Base-by-base conservation (phyloP, 2,329 filamentous ascomycete genomes). In the Epichloe bromicola region DNA sequence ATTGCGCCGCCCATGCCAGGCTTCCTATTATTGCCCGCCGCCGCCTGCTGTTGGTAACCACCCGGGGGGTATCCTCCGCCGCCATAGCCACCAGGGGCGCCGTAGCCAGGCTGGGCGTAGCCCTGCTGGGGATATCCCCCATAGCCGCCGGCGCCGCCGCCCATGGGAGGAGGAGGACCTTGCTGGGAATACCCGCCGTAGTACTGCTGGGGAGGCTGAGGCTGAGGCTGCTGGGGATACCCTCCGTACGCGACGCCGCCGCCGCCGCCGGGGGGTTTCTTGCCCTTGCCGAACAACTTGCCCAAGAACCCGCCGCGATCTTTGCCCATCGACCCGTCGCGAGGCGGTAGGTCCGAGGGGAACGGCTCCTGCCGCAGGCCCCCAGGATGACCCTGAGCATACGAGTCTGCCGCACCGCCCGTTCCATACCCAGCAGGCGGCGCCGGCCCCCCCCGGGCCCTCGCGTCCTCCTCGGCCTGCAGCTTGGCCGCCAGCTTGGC, bases 381-480 rank as follows among this genome's bases (percentile, higher is more conserved):
- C 38, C 50, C 26, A 44, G 53, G 10, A 43, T 50, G 30, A 20
- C 46, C 46, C 51, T 63, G 61, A n/a, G 57, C 51, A 39, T 59
- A 70, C 14, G 52, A 64, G 57, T 52, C 51, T 26, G 52, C 54
- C 38, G 52, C 53, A 45, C 60, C 58, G 51, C 51, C 57, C 20
- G 57, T 66, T 20, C 65, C 65, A 6, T 67, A 67, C 20, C 66
- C 66, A 8, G 63, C 53, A 7, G 69, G 62, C 8, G 67, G 63
- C 30, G 61, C 55, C 48, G 58, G 59, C 52, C 63, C 59, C 63
- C 59, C 57, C 55, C 63, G 63, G 15, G 74, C 75, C 43, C 80
- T 78, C 5, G 80, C 79, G 56, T 95, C 77, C 66, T 95, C 89
- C 66, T 95, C 86, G 43, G 85, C 85, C 65, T 95, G 90, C 41